Evolutionary conservation across 257 asterid species (phyloP).

Genomic region (Gardenia jasminoides): DNA sequence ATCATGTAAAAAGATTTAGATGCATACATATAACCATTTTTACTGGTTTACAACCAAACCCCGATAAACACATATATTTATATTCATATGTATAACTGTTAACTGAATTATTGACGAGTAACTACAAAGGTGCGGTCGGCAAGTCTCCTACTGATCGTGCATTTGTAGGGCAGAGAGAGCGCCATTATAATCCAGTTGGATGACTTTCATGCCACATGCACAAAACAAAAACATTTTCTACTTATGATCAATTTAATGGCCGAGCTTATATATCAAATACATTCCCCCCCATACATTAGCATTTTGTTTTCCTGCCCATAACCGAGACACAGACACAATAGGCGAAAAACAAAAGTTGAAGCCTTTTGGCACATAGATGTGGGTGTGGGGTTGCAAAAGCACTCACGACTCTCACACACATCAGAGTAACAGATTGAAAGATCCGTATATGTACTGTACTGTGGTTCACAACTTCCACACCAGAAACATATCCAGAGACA

Average conservation of each 20-base stretch:
- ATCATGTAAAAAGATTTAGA: too few species aligned
- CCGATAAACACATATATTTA: too few species aligned
- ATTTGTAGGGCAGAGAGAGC: neutral
- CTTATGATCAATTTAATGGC: neutral
- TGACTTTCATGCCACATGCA: neutral
- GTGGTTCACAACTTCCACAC: constrained; percentile 37
- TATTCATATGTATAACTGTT: too few species aligned
- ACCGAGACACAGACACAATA: constrained; percentile 12
- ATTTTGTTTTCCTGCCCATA: constrained; percentile 3
- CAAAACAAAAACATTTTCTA: neutral
- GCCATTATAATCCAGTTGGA: neutral
- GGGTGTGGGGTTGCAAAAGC: constrained; percentile 52
- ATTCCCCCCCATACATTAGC: neutral
- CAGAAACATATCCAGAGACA: constrained; percentile 8
- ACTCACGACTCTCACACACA: constrained; percentile 19
- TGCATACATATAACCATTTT: too few species aligned
- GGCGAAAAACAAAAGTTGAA: constrained; percentile 20
- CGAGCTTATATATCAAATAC: neutral
- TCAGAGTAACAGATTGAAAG: too few species aligned
- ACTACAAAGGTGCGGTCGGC: too few species aligned
- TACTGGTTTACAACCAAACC: too few species aligned
- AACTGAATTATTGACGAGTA: too few species aligned
- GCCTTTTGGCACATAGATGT: constrained; percentile 10
- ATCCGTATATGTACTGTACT: constrained; percentile 17
- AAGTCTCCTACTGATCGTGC: too few species aligned